A percentile compares a stretch with the other conserved stretches of the same genome.
Conservation (phyloP, 23 red algal species). For the Pyropia haitanensis region DNA sequence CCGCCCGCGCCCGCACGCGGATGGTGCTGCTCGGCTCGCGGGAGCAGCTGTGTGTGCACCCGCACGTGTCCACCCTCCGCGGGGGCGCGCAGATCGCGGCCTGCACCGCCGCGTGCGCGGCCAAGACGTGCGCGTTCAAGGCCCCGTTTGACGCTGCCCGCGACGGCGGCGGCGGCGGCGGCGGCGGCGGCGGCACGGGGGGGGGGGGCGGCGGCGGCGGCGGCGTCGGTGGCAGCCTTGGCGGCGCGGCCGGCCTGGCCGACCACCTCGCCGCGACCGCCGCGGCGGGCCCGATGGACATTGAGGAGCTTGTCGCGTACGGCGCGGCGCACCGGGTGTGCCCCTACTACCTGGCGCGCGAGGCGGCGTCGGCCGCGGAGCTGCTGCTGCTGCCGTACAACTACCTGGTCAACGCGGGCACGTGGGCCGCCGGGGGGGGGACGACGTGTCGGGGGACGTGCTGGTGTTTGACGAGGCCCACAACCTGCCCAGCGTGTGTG, state of each 20-base stretch:
- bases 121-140: slow-evolving; percentile 29
- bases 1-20: slow-evolving; percentile 49
- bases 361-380: slow-evolving; percentile 52
- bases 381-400: slow-evolving; percentile 96
- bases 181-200: no score
- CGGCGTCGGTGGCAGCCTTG: not conserved
- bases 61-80: slow-evolving; percentile 25
- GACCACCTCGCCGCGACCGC: slow-evolving; percentile 26
- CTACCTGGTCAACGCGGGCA: slow-evolving; percentile 56
- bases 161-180: slow-evolving; percentile 11
- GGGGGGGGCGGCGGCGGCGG: not conserved
- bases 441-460: slow-evolving; percentile 80
- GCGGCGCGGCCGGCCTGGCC: not conserved
- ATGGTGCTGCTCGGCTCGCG: slow-evolving; percentile 72
- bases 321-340: slow-evolving; percentile 51
- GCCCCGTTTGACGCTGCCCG: slow-evolving; percentile 25
- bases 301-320: slow-evolving; percentile 76
- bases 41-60: slow-evolving; percentile 87
- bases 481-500: slow-evolving; percentile 74
- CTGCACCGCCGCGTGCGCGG: slow-evolving; percentile 42
- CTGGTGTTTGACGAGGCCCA: slow-evolving; percentile 96
- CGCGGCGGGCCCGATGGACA: slow-evolving; percentile 36
- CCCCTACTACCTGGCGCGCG: slow-evolving; percentile 78
- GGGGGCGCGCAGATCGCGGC: slow-evolving; percentile 40
- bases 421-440: slow-evolving; percentile 5